Conservation (phyloP, 2,329 filamentous ascomycete species). For the Colletotrichum gigasporum region DNA sequence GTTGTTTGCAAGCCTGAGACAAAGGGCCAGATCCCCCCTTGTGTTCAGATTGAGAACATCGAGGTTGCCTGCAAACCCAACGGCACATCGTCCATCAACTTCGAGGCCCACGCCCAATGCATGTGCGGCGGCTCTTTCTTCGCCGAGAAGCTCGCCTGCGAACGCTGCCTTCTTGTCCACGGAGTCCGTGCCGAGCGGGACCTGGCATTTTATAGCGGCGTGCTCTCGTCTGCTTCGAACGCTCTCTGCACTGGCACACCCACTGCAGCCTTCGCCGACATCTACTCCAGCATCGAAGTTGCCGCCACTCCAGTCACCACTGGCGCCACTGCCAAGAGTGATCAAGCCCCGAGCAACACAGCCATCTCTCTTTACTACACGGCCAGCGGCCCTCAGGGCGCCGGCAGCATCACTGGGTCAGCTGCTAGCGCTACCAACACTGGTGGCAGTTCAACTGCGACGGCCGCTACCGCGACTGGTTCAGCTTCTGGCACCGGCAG, state of each 20-base stretch:
- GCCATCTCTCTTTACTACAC: conserved; percentile 56
- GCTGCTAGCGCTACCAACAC: conserved; percentile 46
- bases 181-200: conserved; percentile 48
- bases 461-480: neutral
- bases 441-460: conserved; percentile 3
- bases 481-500: neutral
- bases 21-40: conserved; percentile 36
- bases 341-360: conserved; percentile 46
- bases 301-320: conserved; percentile 40
- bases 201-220: conserved; percentile 42
- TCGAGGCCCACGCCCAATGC: conserved; percentile 33
- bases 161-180: conserved; percentile 50
- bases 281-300: conserved; percentile 44
- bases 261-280: conserved; percentile 43
- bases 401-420: conserved; percentile 52
- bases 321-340: conserved; percentile 41
- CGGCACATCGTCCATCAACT: conserved; percentile 36
- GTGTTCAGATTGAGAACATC: conserved; percentile 41
- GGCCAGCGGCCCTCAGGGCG: conserved; percentile 46
- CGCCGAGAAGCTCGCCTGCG: conserved; percentile 51
- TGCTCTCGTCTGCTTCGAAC: conserved; percentile 46
- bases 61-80: conserved; percentile 42
- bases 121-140: conserved; percentile 53
- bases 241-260: conserved; percentile 49
- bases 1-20: conserved; percentile 30